phyloP scores from a whole-genome alignment of 176 grass and related monocot species.

The Pontederia paniculata region DNA sequence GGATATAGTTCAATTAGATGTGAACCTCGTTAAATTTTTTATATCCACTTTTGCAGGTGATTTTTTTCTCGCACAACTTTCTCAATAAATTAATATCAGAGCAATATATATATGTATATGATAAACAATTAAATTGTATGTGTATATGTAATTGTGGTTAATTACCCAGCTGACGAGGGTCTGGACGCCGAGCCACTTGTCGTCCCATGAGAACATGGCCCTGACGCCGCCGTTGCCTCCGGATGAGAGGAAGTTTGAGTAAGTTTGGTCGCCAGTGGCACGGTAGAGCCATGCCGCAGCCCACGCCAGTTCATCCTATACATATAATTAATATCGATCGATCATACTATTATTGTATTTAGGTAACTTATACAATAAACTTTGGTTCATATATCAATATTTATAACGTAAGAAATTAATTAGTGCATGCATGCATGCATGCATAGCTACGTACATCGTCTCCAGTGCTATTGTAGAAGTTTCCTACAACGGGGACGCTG shows the following conservation, averaged over 20 bases:
- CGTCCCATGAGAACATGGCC: conserved; percentile 36
- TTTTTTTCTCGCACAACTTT: too few relatives aligned
- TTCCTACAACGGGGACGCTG: conserved; percentile 30
- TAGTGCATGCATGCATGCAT: neutral
- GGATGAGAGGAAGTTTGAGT: conserved; percentile 30
- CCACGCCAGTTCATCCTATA: conserved; percentile 76
- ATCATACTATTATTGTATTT: conserved; percentile 42
- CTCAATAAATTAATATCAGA: too few relatives aligned
- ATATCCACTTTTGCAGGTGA: too few relatives aligned
- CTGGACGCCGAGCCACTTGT: conserved; percentile 67
- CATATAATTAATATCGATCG: conserved; percentile 19
- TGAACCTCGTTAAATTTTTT: too few relatives aligned
- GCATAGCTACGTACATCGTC: conserved; percentile 36
- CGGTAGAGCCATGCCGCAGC: conserved; percentile 54
- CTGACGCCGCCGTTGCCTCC: conserved; percentile 26
- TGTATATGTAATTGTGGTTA: neutral
- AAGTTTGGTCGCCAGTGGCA: conserved; percentile 34
- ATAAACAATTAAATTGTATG: neutral
- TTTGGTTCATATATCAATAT: too few relatives aligned
- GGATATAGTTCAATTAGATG: too few relatives aligned
- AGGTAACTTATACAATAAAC: neutral
- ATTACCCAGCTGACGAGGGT: conserved; percentile 48
- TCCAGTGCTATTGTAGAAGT: conserved; percentile 53
- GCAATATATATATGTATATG: too few relatives aligned
- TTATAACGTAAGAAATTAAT: neutral